These are phyloP conservation scores for Syncephalastrum contaminatum DNA, from an alignment of 371 early-diverging fungal species.

Conservation along the genomic window DNA sequence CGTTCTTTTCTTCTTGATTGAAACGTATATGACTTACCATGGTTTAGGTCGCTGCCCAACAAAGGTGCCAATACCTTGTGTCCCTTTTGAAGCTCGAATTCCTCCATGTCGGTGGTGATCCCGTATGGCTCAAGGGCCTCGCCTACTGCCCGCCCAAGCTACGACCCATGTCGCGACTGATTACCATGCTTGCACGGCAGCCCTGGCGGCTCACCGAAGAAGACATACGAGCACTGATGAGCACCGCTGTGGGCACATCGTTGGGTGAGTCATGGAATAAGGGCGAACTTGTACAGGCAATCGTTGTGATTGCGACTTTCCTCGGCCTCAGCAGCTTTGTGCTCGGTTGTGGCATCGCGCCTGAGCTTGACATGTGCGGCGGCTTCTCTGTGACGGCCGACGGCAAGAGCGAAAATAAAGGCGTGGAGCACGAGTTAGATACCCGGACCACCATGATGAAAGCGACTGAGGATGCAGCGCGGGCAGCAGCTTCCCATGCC, in stretches of 20 bases:
- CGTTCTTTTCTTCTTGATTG: constrained; percentile 2
- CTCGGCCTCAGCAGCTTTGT: constrained; percentile 62
- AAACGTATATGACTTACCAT: neutral
- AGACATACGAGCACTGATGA: constrained; percentile 46
- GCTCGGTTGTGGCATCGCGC: constrained; percentile 63
- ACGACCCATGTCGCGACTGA: constrained; percentile 44
- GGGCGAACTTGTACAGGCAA: constrained; percentile 64
- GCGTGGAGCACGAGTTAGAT: constrained; percentile 47
- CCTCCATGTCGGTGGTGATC: constrained; percentile 60
- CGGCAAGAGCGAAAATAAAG: constrained; percentile 10
- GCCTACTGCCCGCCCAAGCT: constrained; percentile 55
- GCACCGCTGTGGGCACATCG: constrained; percentile 19
- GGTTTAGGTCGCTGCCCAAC: constrained; percentile 59
- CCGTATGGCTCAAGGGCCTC: constrained; percentile 59
- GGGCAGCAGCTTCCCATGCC: constrained; percentile 28
- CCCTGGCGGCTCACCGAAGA: constrained; percentile 58
- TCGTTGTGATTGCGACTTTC: constrained; percentile 54
- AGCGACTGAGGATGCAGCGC: constrained; percentile 11
- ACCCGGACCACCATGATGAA: constrained; percentile 12
- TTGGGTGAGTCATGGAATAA: constrained; percentile 55
- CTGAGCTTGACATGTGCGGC: constrained; percentile 66
- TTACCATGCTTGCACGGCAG: constrained; percentile 56
- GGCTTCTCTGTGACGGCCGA: constrained; percentile 32
- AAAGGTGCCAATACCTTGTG: constrained; percentile 61
- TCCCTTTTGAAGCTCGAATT: constrained; percentile 56